Base-by-base conservation (phyloP, 2,329 filamentous ascomycete genomes). In the Monilinia fructicola region DNA sequence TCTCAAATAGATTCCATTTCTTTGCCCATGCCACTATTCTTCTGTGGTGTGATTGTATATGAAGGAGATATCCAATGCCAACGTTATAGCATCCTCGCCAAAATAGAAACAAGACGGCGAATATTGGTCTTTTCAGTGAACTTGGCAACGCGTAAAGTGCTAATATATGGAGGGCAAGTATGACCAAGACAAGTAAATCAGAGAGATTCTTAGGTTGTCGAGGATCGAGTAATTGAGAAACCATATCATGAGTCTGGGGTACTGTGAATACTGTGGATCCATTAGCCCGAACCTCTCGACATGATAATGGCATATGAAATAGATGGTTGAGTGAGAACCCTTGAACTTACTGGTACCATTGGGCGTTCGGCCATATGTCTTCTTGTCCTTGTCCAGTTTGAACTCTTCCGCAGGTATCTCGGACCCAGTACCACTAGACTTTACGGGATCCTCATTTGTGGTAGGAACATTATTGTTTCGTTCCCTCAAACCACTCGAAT, bases 241-340 rank as follows among this genome's bases (percentile, higher is more conserved):
- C 94, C 95, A 99, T 98, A 80, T 99, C 95, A 83, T 97, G 93
- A 66, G 95, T 99, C 69, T 92, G 89, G 58, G 95, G 95, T 65
- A 99, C 95, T 67, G 92, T 90, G 77, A 99, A 99, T 74, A 97
- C 95, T 98, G 75, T 58, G 56, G 54, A 9, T 16, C 23, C 18
- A 5, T 54, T 44, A 63, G 55, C 44, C 48, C 42, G 16, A 9
- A 18, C 14, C 12, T 35, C 23, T 42, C 14, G 3, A n/a, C n/a
- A 50, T 23, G 10, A 23, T 16, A 28, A 26, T 50, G 16, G 26
- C 50, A 52, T 44, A 28, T 58, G 46, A 44, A 23, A 40, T 21
- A 21, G 3, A 14, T 23, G 12, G 10, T 16, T 12, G 28, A 12
- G 50, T 50, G 3, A 53, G 52, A 44, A 5, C n/a, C 4, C 21